Base-by-base conservation (phyloP, 352 stramenopile species). In the Phytophthora palmivora region DNA sequence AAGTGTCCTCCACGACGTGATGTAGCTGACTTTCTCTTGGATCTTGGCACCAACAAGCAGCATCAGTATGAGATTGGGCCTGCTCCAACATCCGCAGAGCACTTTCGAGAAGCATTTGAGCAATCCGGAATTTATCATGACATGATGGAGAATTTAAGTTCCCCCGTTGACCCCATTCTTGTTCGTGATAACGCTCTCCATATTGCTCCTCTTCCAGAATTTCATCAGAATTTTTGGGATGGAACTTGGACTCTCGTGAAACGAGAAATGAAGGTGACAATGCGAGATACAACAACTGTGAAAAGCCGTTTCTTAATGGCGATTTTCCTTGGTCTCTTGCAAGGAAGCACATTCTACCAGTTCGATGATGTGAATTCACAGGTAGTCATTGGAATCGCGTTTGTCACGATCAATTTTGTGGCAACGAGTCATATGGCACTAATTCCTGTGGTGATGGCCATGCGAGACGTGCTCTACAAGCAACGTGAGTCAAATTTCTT, bases 401-500 rank as follows among this genome's bases (percentile, higher is more conserved):
- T 94, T 45, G 60, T 82, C 19, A 65, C 67, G n/a, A 63, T 91
- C 30, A 78, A 93, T 33, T 91, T 87, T 42, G 63, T 87, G 11
- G 63, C 70, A 16, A 47, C 91, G 5, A 74, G 70, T 19, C 73
- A 82, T 15, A 79, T 88, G 49, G 39, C 82, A 3, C 71, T 86
- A 21, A 63, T 96, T 21, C 75, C 86, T 11, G 72, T 64, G 16
- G 72, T 93, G 33, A 87, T 92, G 52, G 60, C 77, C 9, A 61
- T 49, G 2, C 69, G 72, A 14, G 62, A 66, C 0, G 36, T 79
- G 9, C 88, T 88, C 53, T 91, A 92, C 73, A 93, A 89, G 38
- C 87, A 95, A 41, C 67, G 70, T 3, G 70, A 78, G 22, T 67
- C 74, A 2, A 92, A 92, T 57, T 92, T 93, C 55, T 92, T 82